Conservation (phyloP, 2,329 filamentous ascomycete genomes). For the Rutstroemia sp. region DNA sequence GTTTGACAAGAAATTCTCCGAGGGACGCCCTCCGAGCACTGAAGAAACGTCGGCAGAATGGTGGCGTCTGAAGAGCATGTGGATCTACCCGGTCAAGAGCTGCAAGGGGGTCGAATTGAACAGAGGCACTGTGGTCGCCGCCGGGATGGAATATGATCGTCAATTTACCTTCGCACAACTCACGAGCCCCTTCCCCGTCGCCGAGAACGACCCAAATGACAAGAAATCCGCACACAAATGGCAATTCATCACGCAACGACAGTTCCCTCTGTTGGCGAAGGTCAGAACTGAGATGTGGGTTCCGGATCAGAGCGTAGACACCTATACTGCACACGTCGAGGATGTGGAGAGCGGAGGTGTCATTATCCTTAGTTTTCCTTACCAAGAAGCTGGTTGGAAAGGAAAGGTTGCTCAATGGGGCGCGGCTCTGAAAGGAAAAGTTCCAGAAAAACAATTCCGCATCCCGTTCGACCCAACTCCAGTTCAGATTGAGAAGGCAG, state of each 20-base stretch:
- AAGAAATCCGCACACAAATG: slow-evolving; percentile 44
- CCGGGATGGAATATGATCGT: slow-evolving; percentile 71
- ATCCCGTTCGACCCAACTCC: slow-evolving; percentile 57
- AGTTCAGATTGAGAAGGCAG: slow-evolving; percentile 48
- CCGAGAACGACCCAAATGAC: slow-evolving; percentile 30
- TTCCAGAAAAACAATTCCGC: slow-evolving; percentile 56
- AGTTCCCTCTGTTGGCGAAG: slow-evolving; percentile 63
- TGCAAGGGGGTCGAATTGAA: slow-evolving; percentile 70
- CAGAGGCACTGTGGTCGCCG: slow-evolving; percentile 53
- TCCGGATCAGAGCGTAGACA: slow-evolving; percentile 51
- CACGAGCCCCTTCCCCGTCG: slow-evolving; percentile 40
- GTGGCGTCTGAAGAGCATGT: slow-evolving; percentile 58
- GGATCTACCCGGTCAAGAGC: slow-evolving; percentile 78
- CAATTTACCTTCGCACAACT: slow-evolving; percentile 76
- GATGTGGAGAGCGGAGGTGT: slow-evolving; percentile 49
- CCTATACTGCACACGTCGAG: slow-evolving; percentile 40
- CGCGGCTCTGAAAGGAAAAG: slow-evolving; percentile 44
- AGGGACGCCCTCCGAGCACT: slow-evolving; percentile 29
- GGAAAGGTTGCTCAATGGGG: slow-evolving; percentile 39
- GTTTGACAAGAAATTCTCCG: slow-evolving; percentile 42
- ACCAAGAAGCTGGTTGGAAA: slow-evolving; percentile 41
- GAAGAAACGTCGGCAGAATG: slow-evolving; percentile 31
- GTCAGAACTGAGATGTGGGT: slow-evolving; percentile 63
- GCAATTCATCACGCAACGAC: slow-evolving; percentile 64
- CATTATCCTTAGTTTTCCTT: slow-evolving; percentile 61